Percentiles rank a stretch among this genome's conserved stretches.
Conservation (phyloP, 1,139 yeast genomes). For the Yamadazyma pseudoaaseri region DNA sequence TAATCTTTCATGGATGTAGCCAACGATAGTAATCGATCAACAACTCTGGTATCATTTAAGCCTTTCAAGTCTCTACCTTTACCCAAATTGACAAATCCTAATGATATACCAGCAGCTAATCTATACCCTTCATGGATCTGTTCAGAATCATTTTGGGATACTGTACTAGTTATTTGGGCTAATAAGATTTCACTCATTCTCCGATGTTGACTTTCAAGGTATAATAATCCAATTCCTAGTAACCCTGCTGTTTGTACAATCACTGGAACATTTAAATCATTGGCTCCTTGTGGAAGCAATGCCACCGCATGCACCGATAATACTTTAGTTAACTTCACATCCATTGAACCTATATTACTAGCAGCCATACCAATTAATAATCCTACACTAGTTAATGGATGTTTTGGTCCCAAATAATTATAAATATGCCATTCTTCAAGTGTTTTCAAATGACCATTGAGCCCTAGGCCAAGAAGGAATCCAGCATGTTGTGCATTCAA, state of each 20-base stretch:
- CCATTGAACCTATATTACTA: conserved; percentile 80
- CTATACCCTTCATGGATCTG: conserved; percentile 79
- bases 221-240: conserved; percentile 84
- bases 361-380: conserved; percentile 91
- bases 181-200: conserved; percentile 83
- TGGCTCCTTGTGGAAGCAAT: conserved; percentile 84
- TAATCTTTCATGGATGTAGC: conserved; percentile 67
- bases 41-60: conserved; percentile 65
- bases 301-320: conserved; percentile 93
- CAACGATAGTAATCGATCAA: conserved; percentile 61
- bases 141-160: conserved; percentile 55
- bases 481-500: conserved; percentile 90
- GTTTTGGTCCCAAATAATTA: conserved; percentile 89
- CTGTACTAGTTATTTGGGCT: conserved; percentile 60
- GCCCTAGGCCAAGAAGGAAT: conserved; percentile 84
- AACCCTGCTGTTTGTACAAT: conserved; percentile 91
- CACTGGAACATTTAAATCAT: conserved; percentile 79
- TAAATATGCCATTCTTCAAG: conserved; percentile 97
- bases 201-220: conserved; percentile 75
- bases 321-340: conserved; percentile 83
- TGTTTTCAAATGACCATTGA: conserved; percentile 81
- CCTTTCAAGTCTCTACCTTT: conserved; percentile 66
- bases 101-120: conserved; percentile 82
- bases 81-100: conserved; percentile 87
- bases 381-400: conserved; percentile 82